Percentiles rank a stretch among this genome's conserved stretches.
Conservation (phyloP, 2,329 filamentous ascomycete species). For the Beauveria brongniartii region DNA sequence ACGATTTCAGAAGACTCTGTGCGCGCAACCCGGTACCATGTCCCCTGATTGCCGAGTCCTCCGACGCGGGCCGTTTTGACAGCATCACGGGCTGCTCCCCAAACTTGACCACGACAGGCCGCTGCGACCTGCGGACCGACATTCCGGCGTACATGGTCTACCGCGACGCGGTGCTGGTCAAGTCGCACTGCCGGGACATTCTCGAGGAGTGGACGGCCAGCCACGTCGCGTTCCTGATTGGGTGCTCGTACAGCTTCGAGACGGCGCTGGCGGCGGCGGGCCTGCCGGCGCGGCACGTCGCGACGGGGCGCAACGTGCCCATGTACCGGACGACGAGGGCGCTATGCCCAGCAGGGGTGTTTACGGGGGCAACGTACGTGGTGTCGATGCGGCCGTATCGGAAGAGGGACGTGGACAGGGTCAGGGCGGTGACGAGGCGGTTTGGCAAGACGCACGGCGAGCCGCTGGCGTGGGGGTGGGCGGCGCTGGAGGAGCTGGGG, state of each 20-base stretch:
- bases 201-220: constrained; percentile 44
- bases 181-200: constrained; percentile 34
- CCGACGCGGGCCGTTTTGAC: constrained; percentile 32
- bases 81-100: constrained; percentile 26
- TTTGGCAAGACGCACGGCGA: constrained; percentile 55
- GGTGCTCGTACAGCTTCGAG: constrained; percentile 58
- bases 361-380: constrained; percentile 45
- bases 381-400: constrained; percentile 57
- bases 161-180: constrained; percentile 33
- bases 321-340: constrained; percentile 55
- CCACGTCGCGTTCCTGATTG: constrained; percentile 55
- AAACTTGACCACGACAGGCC: constrained; percentile 27
- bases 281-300: constrained; percentile 42
- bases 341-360: constrained; percentile 49
- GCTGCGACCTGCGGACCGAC: constrained; percentile 51
- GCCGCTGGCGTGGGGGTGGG: constrained; percentile 58
- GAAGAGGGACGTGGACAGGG: constrained; percentile 37
- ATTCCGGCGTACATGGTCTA: constrained; percentile 53
- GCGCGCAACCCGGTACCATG: constrained; percentile 55
- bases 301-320: constrained; percentile 41
- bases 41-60: constrained; percentile 48
- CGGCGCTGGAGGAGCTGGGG: constrained; percentile 42
- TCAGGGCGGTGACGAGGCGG: constrained; percentile 45
- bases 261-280: constrained; percentile 42
- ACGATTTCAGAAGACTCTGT: constrained; percentile 51